phyloP scores from a whole-genome alignment of 352 stramenopile genomes.

The Phytophthora uliginosa region DNA sequence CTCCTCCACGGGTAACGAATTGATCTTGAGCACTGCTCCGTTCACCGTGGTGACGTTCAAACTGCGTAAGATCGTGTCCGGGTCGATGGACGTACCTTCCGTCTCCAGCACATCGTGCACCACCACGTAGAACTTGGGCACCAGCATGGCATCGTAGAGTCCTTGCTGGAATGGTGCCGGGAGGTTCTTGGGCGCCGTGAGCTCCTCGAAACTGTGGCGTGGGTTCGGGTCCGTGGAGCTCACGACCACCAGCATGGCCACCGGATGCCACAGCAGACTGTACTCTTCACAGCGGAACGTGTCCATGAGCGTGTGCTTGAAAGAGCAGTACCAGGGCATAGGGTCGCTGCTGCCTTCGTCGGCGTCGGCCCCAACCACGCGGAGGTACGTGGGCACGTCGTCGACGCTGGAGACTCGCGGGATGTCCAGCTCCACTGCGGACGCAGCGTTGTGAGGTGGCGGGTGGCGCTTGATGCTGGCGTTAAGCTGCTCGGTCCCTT shows the following conservation, averaged over 20 bases:
- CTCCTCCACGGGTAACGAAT: conserved; percentile 60
- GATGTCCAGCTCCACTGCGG: conserved; percentile 71
- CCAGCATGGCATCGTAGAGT: conserved; percentile 80
- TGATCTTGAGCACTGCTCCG: conserved; percentile 73
- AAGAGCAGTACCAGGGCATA: conserved; percentile 85
- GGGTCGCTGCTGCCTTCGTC: conserved; percentile 47
- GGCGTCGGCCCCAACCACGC: conserved; percentile 56
- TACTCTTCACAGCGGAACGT: conserved; percentile 88
- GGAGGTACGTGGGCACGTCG: conserved; percentile 78
- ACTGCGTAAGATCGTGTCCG: conserved; percentile 78
- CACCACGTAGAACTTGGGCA: conserved; percentile 91
- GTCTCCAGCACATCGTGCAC: conserved; percentile 89
- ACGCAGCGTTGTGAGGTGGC: conserved; percentile 37
- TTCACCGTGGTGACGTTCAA: conserved; percentile 63
- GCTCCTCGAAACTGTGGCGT: conserved; percentile 78
- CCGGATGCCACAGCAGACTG: conserved; percentile 78
- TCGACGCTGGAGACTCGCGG: conserved; percentile 62
- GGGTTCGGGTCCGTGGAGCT: conserved; percentile 88
- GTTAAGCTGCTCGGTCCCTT: conserved; percentile 72
- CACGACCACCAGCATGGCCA: conserved; percentile 81
- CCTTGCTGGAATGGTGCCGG: conserved; percentile 75
- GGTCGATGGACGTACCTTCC: conserved; percentile 81
- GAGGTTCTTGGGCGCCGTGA: conserved; percentile 56
- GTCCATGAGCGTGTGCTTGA: conserved; percentile 83
- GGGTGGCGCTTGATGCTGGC: conserved; percentile 68